phyloP scores from a whole-genome alignment of 179 eudicot genomes.

The Vitellaria paradoxa region DNA sequence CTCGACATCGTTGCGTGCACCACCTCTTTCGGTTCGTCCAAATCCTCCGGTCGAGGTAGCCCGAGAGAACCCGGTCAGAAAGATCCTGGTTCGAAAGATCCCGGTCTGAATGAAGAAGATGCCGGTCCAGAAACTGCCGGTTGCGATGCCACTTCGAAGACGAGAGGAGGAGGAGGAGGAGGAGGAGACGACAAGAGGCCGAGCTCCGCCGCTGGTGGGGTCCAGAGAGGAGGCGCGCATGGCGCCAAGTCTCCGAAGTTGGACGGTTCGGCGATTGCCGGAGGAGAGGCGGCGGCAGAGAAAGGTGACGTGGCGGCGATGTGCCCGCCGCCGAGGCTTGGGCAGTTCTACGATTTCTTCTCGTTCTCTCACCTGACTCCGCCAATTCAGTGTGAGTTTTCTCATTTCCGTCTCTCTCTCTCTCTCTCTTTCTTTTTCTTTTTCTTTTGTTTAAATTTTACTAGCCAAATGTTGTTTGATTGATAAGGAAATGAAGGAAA shows the following conservation, averaged over 20 bases:
- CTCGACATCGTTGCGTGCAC: slow-evolving; percentile 90
- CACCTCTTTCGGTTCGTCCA: slow-evolving; percentile 49
- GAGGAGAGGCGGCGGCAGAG: slow-evolving; percentile 28
- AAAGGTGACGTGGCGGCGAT: slow-evolving; percentile 44
- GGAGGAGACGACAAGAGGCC: slow-evolving; percentile 2
- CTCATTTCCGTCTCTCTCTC: not conserved
- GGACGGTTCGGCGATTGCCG: slow-evolving; percentile 17
- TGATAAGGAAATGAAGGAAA: not conserved
- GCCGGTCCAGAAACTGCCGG: slow-evolving; percentile 26
- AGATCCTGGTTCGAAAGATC: slow-evolving; percentile 33
- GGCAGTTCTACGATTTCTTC: slow-evolving; percentile 85
- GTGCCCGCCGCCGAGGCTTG: slow-evolving; percentile 75
- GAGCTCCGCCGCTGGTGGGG: slow-evolving; percentile 7
- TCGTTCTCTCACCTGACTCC: slow-evolving; percentile 77
- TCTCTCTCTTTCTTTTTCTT: too few relatives aligned
- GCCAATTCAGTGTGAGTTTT: slow-evolving; percentile 70
- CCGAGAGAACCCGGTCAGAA: slow-evolving; percentile 28
- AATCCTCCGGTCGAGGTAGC: slow-evolving; percentile 26
- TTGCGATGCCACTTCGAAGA: slow-evolving; percentile 15
- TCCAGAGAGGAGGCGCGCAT: not conserved
- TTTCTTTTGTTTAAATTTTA: not conserved
- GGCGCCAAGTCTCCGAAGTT: slow-evolving; percentile 27
- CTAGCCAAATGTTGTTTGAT: not conserved
- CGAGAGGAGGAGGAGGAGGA: slow-evolving; percentile 1
- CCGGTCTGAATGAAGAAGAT: slow-evolving; percentile 20